phyloP scores from a whole-genome alignment of 768 basidiomycete species.

The Coprinopsis marcescibilis region DNA sequence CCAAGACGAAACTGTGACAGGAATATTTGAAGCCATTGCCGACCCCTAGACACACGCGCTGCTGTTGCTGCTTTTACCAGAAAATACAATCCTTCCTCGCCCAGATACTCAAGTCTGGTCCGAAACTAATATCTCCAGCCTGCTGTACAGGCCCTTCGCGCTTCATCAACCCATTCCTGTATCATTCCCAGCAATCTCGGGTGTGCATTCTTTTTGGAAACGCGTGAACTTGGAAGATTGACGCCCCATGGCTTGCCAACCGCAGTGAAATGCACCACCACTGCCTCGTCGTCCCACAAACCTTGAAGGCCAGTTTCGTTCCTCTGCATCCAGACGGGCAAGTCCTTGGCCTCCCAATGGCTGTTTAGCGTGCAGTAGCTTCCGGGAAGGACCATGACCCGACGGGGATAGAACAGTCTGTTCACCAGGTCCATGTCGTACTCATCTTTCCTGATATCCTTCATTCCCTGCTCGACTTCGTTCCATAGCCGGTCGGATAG shows the following conservation, averaged over 20 bases:
- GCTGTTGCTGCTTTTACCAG: too few relatives aligned
- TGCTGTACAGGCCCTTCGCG: too few relatives aligned
- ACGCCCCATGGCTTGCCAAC: background rate
- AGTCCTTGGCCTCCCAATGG: background rate
- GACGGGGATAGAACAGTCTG: background rate
- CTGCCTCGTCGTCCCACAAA: background rate
- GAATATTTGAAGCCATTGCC: too few relatives aligned
- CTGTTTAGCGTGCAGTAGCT: slow-evolving; percentile 1
- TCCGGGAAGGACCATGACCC: background rate
- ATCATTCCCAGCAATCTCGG: too few relatives aligned
- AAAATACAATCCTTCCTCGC: too few relatives aligned
- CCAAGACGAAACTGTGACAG: too few relatives aligned
- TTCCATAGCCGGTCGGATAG: background rate
- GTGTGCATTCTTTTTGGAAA: too few relatives aligned
- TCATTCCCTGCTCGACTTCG: background rate
- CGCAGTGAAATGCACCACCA: background rate
- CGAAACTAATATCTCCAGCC: too few relatives aligned
- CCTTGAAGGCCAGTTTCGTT: background rate
- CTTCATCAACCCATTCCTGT: too few relatives aligned
- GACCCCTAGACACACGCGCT: too few relatives aligned
- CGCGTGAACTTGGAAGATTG: too few relatives aligned
- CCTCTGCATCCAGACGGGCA: background rate
- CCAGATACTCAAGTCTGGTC: too few relatives aligned
- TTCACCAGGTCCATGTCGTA: slow-evolving; percentile 3
- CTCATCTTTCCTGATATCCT: background rate